These are phyloP conservation scores for Debaryomyces udenii DNA, from an alignment of 1,139 yeast genomes.

Conservation along the genomic window DNA sequence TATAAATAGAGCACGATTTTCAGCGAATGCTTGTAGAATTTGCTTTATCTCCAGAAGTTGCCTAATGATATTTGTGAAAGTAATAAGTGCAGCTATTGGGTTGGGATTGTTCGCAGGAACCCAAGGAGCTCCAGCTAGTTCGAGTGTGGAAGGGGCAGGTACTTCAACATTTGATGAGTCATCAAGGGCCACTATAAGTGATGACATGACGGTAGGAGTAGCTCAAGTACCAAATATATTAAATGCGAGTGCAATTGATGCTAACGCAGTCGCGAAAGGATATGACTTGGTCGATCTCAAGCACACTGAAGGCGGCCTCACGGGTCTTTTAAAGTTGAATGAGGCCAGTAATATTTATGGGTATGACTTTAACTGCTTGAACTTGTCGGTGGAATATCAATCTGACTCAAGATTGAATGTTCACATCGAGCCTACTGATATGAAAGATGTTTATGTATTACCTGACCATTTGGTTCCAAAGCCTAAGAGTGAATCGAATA, in stretches of 20 bases:
- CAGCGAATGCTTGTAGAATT: too few relatives aligned
- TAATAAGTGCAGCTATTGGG: not conserved
- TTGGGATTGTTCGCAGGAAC: not conserved
- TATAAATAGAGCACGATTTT: too few relatives aligned
- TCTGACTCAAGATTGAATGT: constrained; percentile 26
- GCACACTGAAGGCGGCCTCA: constrained; percentile 22
- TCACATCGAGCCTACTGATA: constrained; percentile 26
- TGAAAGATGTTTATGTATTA: constrained; percentile 28
- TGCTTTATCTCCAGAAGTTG: too few relatives aligned
- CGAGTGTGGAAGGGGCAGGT: not conserved
- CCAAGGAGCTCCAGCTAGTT: constrained; percentile 1
- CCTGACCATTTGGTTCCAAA: constrained; percentile 27
- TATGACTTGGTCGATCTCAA: constrained; percentile 23
- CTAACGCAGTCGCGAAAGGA: constrained; percentile 30
- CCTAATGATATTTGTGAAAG: not conserved
- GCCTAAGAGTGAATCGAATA: constrained; percentile 20
- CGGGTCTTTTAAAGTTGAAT: constrained; percentile 25
- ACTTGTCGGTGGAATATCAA: constrained; percentile 32
- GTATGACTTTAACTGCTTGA: constrained; percentile 28
- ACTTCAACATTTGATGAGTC: constrained; percentile 3
- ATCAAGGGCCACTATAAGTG: constrained; percentile 4
- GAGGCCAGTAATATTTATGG: constrained; percentile 33
- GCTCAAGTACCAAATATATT: constrained; percentile 28
- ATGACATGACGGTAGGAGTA: constrained; percentile 18
- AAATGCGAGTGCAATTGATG: constrained; percentile 29